Percentiles rank a stretch among this genome's conserved stretches.
Evolutionary conservation across 371 early-diverging fungal genomes (phyloP).

Genomic region (Batkoa obscura): DNA sequence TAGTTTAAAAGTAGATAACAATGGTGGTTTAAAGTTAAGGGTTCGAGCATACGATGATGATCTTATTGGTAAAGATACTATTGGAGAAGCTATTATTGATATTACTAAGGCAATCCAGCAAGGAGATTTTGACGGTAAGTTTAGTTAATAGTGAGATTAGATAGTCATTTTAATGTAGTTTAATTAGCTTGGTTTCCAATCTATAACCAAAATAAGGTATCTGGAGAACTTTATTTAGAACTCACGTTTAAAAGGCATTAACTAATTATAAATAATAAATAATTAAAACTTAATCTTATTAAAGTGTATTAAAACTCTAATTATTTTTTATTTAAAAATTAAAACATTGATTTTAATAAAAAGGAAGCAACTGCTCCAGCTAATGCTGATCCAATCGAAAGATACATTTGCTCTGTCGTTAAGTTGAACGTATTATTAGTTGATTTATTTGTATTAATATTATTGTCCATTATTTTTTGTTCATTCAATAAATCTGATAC

Average conservation of each 20-base stretch:
- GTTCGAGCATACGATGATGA: background rate
- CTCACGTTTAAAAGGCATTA: background rate
- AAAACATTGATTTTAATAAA: too few relatives aligned
- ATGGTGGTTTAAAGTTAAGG: background rate
- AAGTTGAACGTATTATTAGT: too few relatives aligned
- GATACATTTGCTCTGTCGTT: too few relatives aligned
- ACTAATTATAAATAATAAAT: background rate
- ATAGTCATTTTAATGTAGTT: background rate
- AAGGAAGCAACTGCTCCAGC: too few relatives aligned
- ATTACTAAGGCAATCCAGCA: background rate
- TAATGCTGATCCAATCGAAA: too few relatives aligned
- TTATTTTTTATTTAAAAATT: too few relatives aligned
- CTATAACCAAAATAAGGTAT: background rate
- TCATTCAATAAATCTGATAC: too few relatives aligned
- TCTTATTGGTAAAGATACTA: background rate
- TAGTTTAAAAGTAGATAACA: background rate
- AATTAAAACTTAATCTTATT: too few relatives aligned
- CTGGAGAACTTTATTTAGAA: background rate
- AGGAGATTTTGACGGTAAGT: constrained; percentile 3
- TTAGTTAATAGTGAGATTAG: background rate
- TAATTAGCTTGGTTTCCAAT: constrained; percentile 3
- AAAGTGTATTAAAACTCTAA: too few relatives aligned
- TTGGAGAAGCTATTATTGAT: background rate
- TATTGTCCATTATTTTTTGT: too few relatives aligned
- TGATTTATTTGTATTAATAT: too few relatives aligned